A percentile compares a stretch with the other conserved stretches of the same genome.
Conservation (phyloP, 768 basidiomycete genomes). For the Melanogaster broomeanus region DNA sequence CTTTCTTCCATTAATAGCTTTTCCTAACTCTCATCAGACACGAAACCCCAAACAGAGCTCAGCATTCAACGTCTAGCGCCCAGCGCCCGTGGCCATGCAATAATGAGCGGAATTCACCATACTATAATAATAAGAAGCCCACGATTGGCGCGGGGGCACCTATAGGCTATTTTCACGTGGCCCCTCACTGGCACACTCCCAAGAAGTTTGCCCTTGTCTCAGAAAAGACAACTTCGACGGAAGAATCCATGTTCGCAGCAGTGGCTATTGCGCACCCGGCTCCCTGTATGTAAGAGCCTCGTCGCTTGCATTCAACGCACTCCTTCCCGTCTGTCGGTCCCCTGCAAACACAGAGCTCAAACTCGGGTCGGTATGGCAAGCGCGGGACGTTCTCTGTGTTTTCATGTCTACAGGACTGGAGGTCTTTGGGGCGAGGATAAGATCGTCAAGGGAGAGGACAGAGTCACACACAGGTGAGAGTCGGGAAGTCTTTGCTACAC, state of each 20-base stretch:
- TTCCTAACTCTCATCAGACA: too few relatives aligned
- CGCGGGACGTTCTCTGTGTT: constrained; percentile 10
- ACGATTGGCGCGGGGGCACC: background rate
- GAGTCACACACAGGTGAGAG: constrained; percentile 25
- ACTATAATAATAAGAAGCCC: background rate
- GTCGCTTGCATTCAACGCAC: background rate
- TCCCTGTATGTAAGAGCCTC: background rate
- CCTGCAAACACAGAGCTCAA: constrained; percentile 2
- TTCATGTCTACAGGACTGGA: constrained; percentile 31
- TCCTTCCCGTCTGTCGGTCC: background rate
- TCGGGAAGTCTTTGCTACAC: background rate
- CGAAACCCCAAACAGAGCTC: too few relatives aligned
- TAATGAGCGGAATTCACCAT: too few relatives aligned
- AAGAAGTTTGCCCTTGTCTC: background rate
- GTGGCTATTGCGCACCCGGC: background rate
- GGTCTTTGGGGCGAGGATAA: constrained; percentile 30
- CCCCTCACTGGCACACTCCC: background rate
- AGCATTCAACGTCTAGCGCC: too few relatives aligned
- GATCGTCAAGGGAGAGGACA: constrained; percentile 29
- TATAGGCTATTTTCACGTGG: too few relatives aligned
- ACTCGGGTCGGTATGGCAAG: background rate
- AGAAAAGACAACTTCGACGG: background rate
- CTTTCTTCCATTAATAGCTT: too few relatives aligned
- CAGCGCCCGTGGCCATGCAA: background rate
- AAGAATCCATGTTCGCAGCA: background rate